Conservation (phyloP, 352 stramenopile species). For the Globisporangium lucens region DNA sequence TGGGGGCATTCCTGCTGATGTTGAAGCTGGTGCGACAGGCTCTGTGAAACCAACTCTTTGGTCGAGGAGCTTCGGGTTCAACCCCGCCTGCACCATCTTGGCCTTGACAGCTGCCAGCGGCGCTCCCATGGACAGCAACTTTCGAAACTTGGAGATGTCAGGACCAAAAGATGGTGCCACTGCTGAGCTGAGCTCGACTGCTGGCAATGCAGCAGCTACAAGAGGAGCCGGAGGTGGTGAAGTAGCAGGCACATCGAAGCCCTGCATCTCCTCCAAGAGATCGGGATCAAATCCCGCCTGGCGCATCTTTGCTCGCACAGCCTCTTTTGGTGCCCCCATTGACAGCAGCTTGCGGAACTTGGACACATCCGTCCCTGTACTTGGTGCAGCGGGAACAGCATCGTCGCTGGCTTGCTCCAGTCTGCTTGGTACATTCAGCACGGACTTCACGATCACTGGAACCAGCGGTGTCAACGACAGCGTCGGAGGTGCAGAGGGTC, state of each 20-base stretch:
- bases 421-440: conserved; percentile 20
- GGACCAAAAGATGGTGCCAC: conserved; percentile 10
- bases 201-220: neutral
- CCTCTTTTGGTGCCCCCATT: conserved; percentile 79
- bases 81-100: conserved; percentile 61
- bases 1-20: neutral
- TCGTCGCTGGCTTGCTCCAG: conserved; percentile 2
- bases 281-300: conserved; percentile 59
- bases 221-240: neutral
- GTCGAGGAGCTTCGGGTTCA: conserved; percentile 53
- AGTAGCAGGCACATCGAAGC: conserved; percentile 50
- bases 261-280: conserved; percentile 44
- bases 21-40: neutral
- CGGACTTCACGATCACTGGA: conserved; percentile 5
- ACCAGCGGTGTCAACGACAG: conserved; percentile 23
- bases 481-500: conserved; percentile 13
- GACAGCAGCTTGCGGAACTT: conserved; percentile 93
- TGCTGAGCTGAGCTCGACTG: neutral
- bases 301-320: conserved; percentile 63
- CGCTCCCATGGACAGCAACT: conserved; percentile 62
- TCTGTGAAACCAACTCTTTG: conserved; percentile 15
- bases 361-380: conserved; percentile 29
- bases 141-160: conserved; percentile 57
- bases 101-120: conserved; percentile 52
- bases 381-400: neutral